phyloP scores from a whole-genome alignment of 1,284 basidiomycete species.

The Flammula alnicola region DNA sequence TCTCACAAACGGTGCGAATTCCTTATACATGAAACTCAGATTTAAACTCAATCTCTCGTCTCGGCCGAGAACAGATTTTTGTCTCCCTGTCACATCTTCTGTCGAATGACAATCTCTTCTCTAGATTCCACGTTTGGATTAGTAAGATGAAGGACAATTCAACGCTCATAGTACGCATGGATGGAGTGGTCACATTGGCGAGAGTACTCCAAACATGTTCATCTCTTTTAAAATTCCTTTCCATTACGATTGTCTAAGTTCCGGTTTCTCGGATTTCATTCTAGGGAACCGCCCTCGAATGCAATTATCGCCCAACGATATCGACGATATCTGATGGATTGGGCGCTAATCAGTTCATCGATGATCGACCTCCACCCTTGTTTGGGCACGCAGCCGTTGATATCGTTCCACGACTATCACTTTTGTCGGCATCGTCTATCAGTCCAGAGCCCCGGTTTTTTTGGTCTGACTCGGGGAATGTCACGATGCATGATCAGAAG shows the following conservation, averaged over 20 bases:
- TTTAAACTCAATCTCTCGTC: neutral
- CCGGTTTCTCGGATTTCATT: neutral
- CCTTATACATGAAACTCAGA: neutral
- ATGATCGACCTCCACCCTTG: neutral
- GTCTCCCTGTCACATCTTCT: neutral
- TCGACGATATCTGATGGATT: neutral
- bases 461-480: constrained; percentile 15
- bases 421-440: no score
- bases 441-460: no score
- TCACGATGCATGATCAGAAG: constrained; percentile 10
- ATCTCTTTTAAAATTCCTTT: no score
- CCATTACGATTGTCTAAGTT: neutral
- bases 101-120: neutral
- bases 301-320: neutral
- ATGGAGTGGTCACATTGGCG: no score
- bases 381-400: neutral
- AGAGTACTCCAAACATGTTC: neutral
- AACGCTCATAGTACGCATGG: no score
- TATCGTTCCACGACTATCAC: no score
- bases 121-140: neutral
- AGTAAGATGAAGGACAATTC: neutral
- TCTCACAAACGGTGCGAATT: neutral
- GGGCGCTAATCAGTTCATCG: constrained; percentile 10
- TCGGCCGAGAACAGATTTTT: neutral
- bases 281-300: neutral